Evolutionary conservation across 371 early-diverging fungal genomes (phyloP).

Genomic region (Nematocida displodere): DNA sequence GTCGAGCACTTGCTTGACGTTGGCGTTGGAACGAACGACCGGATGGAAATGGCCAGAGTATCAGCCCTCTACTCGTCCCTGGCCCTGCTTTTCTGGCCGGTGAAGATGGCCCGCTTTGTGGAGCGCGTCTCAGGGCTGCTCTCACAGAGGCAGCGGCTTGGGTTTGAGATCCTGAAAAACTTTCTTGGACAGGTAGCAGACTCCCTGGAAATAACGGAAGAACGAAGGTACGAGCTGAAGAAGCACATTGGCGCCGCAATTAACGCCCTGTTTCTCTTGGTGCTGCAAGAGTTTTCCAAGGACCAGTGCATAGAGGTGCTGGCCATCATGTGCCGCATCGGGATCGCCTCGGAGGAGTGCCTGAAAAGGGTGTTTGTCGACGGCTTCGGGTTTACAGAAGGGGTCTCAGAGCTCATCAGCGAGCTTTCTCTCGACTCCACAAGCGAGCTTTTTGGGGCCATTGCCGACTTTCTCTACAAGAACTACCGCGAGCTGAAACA

Average conservation of each 20-base stretch:
- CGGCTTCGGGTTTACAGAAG: neutral
- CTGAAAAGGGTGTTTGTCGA: neutral
- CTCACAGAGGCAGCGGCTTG: constrained; percentile 9
- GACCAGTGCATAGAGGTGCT: neutral
- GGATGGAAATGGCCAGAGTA: constrained; percentile 4
- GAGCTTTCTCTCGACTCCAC: neutral
- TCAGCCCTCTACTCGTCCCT: constrained; percentile 52
- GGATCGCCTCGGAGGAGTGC: neutral
- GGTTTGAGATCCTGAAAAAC: constrained; percentile 54
- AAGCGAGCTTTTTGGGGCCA: neutral
- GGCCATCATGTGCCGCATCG: constrained; percentile 5
- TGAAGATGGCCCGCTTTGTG: constrained; percentile 55
- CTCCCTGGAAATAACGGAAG: constrained; percentile 61
- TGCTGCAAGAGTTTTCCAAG: neutral
- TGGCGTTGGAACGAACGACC: neutral
- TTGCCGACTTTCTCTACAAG: neutral
- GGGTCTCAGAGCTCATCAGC: neutral
- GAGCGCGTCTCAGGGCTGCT: constrained; percentile 49
- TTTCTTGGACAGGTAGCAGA: constrained; percentile 58
- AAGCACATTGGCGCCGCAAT: constrained; percentile 44
- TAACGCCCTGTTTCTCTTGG: constrained; percentile 37
- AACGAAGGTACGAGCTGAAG: constrained; percentile 64
- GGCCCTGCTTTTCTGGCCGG: constrained; percentile 64
- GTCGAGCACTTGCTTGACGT: constrained; percentile 8
- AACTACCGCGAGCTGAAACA: neutral